Conservation (phyloP, 257 asterid species). For the Scutellaria baicalensis region DNA sequence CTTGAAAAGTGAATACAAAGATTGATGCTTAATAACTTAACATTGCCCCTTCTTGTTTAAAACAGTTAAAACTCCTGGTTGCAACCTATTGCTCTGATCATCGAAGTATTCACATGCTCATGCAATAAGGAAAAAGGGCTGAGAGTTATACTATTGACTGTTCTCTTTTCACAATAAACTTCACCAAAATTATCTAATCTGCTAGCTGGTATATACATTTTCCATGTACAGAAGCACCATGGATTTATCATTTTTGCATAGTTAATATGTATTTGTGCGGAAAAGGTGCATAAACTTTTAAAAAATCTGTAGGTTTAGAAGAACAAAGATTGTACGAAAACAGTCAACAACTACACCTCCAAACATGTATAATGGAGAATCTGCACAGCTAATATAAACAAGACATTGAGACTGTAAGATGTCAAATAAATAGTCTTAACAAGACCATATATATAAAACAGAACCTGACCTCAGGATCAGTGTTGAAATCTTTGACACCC, state of each 20-base stretch:
- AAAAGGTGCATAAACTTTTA: not conserved
- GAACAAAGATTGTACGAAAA: not conserved
- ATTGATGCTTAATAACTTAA: not conserved
- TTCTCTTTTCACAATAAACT: not conserved
- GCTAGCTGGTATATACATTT: not conserved
- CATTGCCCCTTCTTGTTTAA: not conserved
- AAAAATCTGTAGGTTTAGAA: not conserved
- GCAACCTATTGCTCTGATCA: not conserved
- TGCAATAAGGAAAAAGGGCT: not conserved
- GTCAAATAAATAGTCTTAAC: not conserved
- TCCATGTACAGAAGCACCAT: not conserved
- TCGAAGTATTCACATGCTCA: not conserved
- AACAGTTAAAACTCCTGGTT: not conserved
- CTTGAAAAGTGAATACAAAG: not conserved
- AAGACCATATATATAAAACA: conserved; percentile 4
- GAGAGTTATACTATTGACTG: not conserved
- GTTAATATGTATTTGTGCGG: not conserved
- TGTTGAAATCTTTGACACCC: conserved; percentile 91
- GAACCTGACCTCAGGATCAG: conserved; percentile 66
- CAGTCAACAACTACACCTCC: not conserved
- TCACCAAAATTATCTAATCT: not conserved
- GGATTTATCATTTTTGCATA: not conserved
- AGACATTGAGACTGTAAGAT: not conserved
- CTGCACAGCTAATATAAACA: not conserved
- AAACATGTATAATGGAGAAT: not conserved